Evolutionary conservation across 2,329 filamentous ascomycete genomes (phyloP).

Genomic region (Monilinia laxa): DNA sequence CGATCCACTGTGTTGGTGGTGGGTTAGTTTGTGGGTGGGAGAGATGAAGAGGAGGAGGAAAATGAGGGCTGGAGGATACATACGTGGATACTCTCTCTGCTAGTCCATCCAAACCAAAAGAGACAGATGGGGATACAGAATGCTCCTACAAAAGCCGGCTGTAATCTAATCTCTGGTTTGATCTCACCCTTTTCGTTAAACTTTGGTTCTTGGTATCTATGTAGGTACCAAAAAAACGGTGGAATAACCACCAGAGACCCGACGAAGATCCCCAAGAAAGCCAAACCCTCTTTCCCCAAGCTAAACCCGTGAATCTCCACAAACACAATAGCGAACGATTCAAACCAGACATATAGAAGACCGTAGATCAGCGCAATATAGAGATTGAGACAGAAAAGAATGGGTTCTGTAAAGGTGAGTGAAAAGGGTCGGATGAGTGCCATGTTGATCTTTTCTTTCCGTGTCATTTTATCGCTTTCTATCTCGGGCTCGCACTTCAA

Average conservation of each 20-base stretch:
- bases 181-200: constrained; percentile 50
- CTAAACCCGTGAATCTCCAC: constrained; percentile 58
- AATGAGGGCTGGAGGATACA: not conserved
- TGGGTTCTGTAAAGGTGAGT: constrained; percentile 59
- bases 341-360: constrained; percentile 63
- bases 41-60: too few species aligned
- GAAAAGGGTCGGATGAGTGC: constrained; percentile 59
- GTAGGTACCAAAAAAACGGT: constrained; percentile 51
- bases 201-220: constrained; percentile 48
- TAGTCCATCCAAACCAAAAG: constrained; percentile 57
- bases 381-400: constrained; percentile 59
- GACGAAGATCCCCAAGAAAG: constrained; percentile 56
- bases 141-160: constrained; percentile 53
- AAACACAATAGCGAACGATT: constrained; percentile 62
- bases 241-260: constrained; percentile 53
- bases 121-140: constrained; percentile 57
- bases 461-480: constrained; percentile 53
- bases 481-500: constrained; percentile 64
- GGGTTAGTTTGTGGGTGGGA: not conserved
- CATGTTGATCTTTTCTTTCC: constrained; percentile 49
- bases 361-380: constrained; percentile 63
- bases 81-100: constrained; percentile 41
- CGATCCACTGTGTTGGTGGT: constrained; percentile 53
- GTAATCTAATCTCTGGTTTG: constrained; percentile 52
- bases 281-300: constrained; percentile 55